phyloP scores from a whole-genome alignment of 73 alveolate genomes.

The Paramecium primaurelia region DNA sequence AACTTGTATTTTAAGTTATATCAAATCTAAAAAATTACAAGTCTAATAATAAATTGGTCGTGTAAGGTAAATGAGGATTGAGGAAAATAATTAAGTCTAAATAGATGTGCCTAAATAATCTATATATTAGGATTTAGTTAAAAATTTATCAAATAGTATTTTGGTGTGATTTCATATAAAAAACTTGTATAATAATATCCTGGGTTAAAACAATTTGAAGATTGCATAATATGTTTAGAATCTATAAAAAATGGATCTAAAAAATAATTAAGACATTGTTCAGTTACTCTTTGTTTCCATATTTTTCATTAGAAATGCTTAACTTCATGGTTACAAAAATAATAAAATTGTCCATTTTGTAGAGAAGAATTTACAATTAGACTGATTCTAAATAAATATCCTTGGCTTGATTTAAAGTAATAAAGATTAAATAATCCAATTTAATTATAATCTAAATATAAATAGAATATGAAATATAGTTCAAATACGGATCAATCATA shows the following conservation, averaged over 20 bases:
- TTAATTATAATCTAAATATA: neutral
- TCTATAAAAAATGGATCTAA: neutral
- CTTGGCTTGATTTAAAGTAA: neutral
- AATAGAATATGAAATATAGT: neutral
- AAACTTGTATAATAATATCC: neutral
- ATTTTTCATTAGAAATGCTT: slow-evolving; percentile 16
- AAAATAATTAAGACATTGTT: neutral
- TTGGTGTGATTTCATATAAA: neutral
- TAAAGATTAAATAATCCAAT: neutral
- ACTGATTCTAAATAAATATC: neutral
- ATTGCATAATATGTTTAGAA: neutral
- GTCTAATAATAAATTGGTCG: neutral
- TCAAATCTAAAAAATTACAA: neutral
- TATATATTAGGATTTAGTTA: neutral
- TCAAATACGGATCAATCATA: neutral
- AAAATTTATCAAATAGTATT: neutral
- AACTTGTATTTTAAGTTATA: neutral
- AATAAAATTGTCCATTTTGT: neutral
- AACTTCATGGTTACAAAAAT: neutral
- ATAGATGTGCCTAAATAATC: neutral
- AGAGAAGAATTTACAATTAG: neutral
- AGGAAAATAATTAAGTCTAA: neutral
- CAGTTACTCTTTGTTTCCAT: slow-evolving; percentile 10
- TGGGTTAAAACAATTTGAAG: neutral
- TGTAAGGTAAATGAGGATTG: neutral